Evolutionary conservation across 345 rosid genomes (phyloP), one percentile per base, ranked within the genome.

Genomic region (Murraya koenigii): DNA sequence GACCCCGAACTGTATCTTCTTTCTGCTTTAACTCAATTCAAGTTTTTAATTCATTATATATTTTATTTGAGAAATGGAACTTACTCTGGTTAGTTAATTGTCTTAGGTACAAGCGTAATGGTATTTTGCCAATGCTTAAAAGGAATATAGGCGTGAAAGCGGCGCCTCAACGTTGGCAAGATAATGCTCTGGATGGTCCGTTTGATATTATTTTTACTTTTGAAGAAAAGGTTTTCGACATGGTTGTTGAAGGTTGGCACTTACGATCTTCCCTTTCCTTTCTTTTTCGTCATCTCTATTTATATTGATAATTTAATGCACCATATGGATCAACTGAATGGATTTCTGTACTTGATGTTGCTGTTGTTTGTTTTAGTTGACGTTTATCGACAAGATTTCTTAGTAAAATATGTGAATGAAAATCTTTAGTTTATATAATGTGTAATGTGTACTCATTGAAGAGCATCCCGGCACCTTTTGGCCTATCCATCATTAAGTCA

Each of bases 151-250:
- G 87, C 17, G 94, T 92, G 74, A 94, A 94, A 81, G 77, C 87
- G 66, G 97, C 98, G 30, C 99, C 99, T 0, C 99, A 96, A 68
- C 90, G 97, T 26, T 96, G 99, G 98, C 98, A 96, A 84, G 95
- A 94, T 19, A 96, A 94, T 83, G 94, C 91, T 82, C 87, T 87
- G 10, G 98, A 94, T 87, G 99, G 99, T 70, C 78, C 76, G 28
- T 95, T 96, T 70, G 93, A 92, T 80, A 86, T 94, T 28, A 93
- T 94, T 7, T 80, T 95, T 72, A 77, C 97, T 0, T 95, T 95
- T 80, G 99, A 95, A 87, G 98, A 95, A 78, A 92, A 93, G 83
- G 98, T 95, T 69, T 95, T 95, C 0, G 99, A 95, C 82, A 91
- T 91, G 77, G 93, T 92, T 55, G 75, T 95, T 76, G 97, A 95